Conservation (phyloP, 805 yeast genomes). For the Candida pseudofarinosa region DNA sequence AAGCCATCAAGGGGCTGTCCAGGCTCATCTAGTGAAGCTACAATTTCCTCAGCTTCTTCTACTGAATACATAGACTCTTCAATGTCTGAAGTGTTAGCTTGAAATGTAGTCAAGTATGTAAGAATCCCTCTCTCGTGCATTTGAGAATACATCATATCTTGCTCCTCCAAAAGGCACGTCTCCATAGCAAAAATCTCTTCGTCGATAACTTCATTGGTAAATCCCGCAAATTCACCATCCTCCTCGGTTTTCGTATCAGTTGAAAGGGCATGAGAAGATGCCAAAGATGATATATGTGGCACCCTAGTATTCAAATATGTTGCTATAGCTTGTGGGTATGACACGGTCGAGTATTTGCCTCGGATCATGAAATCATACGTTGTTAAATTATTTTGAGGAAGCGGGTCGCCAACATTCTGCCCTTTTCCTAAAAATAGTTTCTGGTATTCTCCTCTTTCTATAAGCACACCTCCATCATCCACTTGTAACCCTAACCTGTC, state of each 20-base stretch:
- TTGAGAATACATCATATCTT: slow-evolving; percentile 10
- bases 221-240: background rate
- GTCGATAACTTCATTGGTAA: slow-evolving; percentile 1
- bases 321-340: background rate
- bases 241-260: background rate
- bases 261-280: background rate
- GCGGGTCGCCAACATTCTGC: background rate
- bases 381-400: background rate
- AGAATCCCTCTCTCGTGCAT: slow-evolving; percentile 17
- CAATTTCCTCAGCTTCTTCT: slow-evolving; percentile 3
- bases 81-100: slow-evolving; percentile 1
- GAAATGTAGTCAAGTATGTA: slow-evolving; percentile 11
- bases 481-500: slow-evolving; percentile 1
- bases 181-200: slow-evolving; percentile 5
- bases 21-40: slow-evolving; percentile 2
- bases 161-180: slow-evolving; percentile 8
- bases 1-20: slow-evolving; percentile 2
- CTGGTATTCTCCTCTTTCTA: background rate
- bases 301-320: background rate
- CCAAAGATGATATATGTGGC: slow-evolving; percentile 5
- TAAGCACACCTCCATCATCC: background rate
- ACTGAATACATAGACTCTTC: slow-evolving; percentile 7
- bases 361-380: background rate
- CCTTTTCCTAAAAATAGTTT: background rate
- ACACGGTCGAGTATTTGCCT: background rate